These are phyloP conservation scores for Aulographum hederae DNA, from an alignment of 2,329 filamentous ascomycete species.

Conservation along the genomic window DNA sequence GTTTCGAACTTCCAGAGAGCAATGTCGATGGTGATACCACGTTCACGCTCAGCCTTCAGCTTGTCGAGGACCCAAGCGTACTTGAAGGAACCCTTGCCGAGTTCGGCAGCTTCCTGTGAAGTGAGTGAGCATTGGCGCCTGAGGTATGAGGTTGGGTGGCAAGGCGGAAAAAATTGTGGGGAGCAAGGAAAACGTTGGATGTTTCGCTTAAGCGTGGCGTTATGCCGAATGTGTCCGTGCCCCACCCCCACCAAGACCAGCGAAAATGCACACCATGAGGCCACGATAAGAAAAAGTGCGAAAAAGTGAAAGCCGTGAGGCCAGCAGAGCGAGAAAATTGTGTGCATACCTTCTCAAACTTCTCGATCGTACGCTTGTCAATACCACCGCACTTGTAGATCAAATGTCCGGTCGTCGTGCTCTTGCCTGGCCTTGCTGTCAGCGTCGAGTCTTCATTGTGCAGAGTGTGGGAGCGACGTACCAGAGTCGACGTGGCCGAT, in stretches of 20 bases:
- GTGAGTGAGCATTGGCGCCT: slow-evolving; percentile 17
- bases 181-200: too few relatives aligned
- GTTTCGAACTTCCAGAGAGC: slow-evolving; percentile 99
- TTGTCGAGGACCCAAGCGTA: slow-evolving; percentile 99
- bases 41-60: slow-evolving; percentile 99
- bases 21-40: slow-evolving; percentile 99
- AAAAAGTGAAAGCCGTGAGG: background rate
- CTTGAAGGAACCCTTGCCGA: slow-evolving; percentile 99
- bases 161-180: slow-evolving; percentile 2
- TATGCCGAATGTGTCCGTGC: too few relatives aligned
- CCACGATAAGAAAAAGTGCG: background rate
- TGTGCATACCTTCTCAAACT: slow-evolving; percentile 94
- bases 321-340: background rate
- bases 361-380: slow-evolving; percentile 99
- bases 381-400: slow-evolving; percentile 99
- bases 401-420: too few relatives aligned
- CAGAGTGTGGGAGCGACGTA: slow-evolving; percentile 44
- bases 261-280: too few relatives aligned
- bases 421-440: too few relatives aligned
- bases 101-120: slow-evolving; percentile 81
- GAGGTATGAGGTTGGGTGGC: too few relatives aligned
- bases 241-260: too few relatives aligned
- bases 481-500: slow-evolving; percentile 99
- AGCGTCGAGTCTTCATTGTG: slow-evolving; percentile 28
- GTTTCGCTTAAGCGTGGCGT: background rate